A percentile compares a stretch with the other conserved stretches of the same genome.
Conservation (phyloP, 495 filamentous ascomycete genomes). For the Daldinia concentrica region DNA sequence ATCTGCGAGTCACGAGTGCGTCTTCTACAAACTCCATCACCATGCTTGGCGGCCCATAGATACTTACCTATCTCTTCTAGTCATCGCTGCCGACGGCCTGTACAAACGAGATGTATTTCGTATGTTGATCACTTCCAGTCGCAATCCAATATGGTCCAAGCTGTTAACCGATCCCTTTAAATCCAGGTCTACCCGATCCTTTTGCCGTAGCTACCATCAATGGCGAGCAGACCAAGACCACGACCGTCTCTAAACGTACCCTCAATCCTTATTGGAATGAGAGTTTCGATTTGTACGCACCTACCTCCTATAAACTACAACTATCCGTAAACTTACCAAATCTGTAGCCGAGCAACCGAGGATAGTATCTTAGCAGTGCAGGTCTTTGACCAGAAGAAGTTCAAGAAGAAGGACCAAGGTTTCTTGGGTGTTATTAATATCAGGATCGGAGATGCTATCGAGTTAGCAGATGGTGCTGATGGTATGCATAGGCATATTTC, state of each 20-base stretch:
- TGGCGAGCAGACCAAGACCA: slow-evolving; percentile 96
- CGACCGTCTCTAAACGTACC: slow-evolving; percentile 93
- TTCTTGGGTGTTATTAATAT: slow-evolving; percentile 98
- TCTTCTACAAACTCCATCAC: slow-evolving; percentile 21
- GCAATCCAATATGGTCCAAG: slow-evolving; percentile 21
- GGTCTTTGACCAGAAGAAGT: slow-evolving; percentile 99
- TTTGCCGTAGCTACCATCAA: slow-evolving; percentile 97
- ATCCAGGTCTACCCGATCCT: slow-evolving; percentile 90
- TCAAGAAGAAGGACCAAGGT: slow-evolving; percentile 99
- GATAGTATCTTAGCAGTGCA: slow-evolving; percentile 97
- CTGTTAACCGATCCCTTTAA: slow-evolving; percentile 34
- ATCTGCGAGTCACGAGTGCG: slow-evolving; percentile 73
- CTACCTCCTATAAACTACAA: slow-evolving; percentile 7
- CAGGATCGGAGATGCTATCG: slow-evolving; percentile 90
- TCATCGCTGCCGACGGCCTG: slow-evolving; percentile 97
- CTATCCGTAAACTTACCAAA: slow-evolving; percentile 41
- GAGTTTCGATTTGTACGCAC: slow-evolving; percentile 89
- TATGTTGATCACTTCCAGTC: slow-evolving; percentile 62
- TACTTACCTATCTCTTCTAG: slow-evolving; percentile 56
- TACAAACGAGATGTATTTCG: slow-evolving; percentile 99
- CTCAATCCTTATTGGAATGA: slow-evolving; percentile 99
- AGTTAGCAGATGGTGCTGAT: slow-evolving; percentile 87
- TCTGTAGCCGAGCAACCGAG: slow-evolving; percentile 79
- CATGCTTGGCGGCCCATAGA: slow-evolving; percentile 4
- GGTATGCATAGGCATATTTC: slow-evolving; percentile 63